Conservation (phyloP, 345 rosid species). For the Erysimum cheiranthoides region DNA sequence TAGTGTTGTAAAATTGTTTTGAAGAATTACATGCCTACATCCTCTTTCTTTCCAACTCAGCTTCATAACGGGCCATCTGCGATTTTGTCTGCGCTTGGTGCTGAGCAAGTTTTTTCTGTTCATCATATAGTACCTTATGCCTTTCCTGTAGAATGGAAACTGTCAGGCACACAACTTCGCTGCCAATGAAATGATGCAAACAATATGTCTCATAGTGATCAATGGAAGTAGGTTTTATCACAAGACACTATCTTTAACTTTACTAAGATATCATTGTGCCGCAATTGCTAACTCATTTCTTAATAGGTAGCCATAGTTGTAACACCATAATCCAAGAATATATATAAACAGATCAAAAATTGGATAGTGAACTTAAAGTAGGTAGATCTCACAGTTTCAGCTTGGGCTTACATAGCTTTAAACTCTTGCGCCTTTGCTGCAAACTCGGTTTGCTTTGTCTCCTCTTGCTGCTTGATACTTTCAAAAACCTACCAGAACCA, state of each 20-base stretch:
- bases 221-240: conserved; percentile 15
- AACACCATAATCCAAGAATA: background rate
- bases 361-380: background rate
- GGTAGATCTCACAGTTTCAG: conserved; percentile 76
- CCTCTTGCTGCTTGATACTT: conserved; percentile 74
- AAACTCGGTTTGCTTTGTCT: conserved; percentile 72
- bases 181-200: conserved; percentile 17
- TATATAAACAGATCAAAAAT: background rate
- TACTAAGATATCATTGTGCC: background rate
- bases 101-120: conserved; percentile 88
- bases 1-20: background rate
- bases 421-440: conserved; percentile 72
- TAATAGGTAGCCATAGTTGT: conserved; percentile 6
- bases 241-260: conserved; percentile 5
- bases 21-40: conserved; percentile 74
- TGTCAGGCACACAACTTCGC: conserved; percentile 27
- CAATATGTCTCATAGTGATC: conserved; percentile 26
- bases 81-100: conserved; percentile 97
- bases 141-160: conserved; percentile 70
- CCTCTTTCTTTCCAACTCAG: conserved; percentile 94
- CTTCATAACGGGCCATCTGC: conserved; percentile 96
- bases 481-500: conserved; percentile 70
- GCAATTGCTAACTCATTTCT: background rate
- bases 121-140: conserved; percentile 87
- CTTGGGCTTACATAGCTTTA: conserved; percentile 89